These are phyloP conservation scores for Xylariales sp. DNA, from an alignment of 2,329 filamentous ascomycete genomes.

Conservation along the genomic window DNA sequence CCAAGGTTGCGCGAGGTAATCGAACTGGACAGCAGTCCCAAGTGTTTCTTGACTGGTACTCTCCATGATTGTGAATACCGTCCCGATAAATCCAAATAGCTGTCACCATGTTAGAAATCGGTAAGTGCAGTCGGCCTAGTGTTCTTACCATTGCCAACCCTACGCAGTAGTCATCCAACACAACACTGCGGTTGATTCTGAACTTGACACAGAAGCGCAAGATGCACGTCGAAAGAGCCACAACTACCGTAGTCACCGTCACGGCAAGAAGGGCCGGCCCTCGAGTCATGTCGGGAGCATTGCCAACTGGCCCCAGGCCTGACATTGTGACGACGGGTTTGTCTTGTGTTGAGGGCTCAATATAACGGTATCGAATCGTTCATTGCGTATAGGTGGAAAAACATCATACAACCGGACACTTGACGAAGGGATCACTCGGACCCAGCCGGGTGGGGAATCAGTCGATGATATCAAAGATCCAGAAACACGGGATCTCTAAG, in stretches of 20 bases:
- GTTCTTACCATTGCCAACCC: constrained; percentile 27
- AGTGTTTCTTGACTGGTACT: constrained; percentile 19
- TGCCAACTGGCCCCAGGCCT: constrained; percentile 15
- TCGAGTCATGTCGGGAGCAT: constrained; percentile 21
- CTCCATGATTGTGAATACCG: constrained; percentile 31
- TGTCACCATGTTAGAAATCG: constrained; percentile 10
- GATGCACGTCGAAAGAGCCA: constrained; percentile 29
- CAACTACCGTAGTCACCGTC: constrained; percentile 8
- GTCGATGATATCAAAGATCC: neutral
- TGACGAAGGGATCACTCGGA: neutral
- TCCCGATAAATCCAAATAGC: constrained; percentile 29
- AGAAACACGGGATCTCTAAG: neutral
- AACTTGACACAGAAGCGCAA: constrained; percentile 27
- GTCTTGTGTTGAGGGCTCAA: neutral
- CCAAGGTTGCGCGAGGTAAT: constrained; percentile 32
- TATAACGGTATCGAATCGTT: neutral
- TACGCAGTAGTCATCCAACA: constrained; percentile 30
- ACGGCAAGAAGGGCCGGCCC: constrained; percentile 31
- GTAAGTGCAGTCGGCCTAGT: neutral
- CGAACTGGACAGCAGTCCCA: constrained; percentile 26
- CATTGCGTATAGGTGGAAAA: no score
- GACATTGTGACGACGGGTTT: constrained; percentile 8
- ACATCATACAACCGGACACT: no score
- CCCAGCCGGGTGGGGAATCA: neutral
- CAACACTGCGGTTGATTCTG: constrained; percentile 21